These are phyloP conservation scores for Calonectria leucothoes DNA, from an alignment of 2,329 filamentous ascomycete species.

Conservation along the genomic window DNA sequence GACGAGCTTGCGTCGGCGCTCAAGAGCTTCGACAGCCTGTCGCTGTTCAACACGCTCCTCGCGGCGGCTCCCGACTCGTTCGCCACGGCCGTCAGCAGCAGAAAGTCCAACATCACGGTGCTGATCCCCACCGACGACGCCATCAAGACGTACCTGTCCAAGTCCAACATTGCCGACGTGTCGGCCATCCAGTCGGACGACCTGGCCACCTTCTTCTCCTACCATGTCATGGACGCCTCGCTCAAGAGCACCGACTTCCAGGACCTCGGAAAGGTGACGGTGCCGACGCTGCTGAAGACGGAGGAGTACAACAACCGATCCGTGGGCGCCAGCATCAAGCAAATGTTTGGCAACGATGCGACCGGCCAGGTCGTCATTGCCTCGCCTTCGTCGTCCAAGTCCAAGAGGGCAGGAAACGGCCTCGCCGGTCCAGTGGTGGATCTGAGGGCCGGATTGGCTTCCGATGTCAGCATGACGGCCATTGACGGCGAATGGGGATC, in stretches of 20 bases:
- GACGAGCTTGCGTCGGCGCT: slow-evolving; percentile 25
- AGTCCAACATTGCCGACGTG: slow-evolving; percentile 3
- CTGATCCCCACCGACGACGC: slow-evolving; percentile 34
- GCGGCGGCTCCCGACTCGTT: slow-evolving; percentile 4
- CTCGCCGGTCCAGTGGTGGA: slow-evolving; percentile 13
- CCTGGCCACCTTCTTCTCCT: slow-evolving; percentile 31
- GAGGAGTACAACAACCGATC: slow-evolving; percentile 34
- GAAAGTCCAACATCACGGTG: slow-evolving; percentile 29
- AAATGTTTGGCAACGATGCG: slow-evolving; percentile 23
- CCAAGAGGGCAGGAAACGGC: neutral
- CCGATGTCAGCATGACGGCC: slow-evolving; percentile 34
- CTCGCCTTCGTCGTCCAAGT: neutral
- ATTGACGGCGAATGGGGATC: slow-evolving; percentile 35
- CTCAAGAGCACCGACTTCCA: slow-evolving; percentile 25
- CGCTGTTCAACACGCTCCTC: slow-evolving; percentile 29
- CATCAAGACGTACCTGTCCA: slow-evolving; percentile 26
- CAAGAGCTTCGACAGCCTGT: slow-evolving; percentile 23
- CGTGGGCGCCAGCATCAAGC: slow-evolving; percentile 19
- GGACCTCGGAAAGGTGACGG: neutral
- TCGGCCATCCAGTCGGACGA: slow-evolving; percentile 15
- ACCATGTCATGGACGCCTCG: slow-evolving; percentile 27
- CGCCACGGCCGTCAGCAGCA: neutral
- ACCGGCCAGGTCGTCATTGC: slow-evolving; percentile 35
- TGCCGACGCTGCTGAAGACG: slow-evolving; percentile 28
- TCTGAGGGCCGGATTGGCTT: slow-evolving; percentile 28